Evolutionary conservation across 2,329 filamentous ascomycete genomes (phyloP), one percentile per base, ranked within the genome.

Genomic region (Coniochaeta pulveracea): DNA sequence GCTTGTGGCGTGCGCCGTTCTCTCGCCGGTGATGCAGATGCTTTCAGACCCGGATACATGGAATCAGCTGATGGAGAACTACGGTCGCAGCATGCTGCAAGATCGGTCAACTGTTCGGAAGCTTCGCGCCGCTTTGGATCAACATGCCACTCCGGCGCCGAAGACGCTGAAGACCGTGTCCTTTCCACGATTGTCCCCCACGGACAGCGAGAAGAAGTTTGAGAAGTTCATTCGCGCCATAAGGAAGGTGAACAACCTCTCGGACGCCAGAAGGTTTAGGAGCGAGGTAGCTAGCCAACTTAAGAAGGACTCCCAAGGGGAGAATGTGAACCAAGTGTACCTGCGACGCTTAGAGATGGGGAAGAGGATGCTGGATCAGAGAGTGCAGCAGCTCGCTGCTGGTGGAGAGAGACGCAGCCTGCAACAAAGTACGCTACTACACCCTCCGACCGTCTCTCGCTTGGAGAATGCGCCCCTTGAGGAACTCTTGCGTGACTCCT

Each of bases 51-150:
- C 93, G 2, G 93, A 98, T 59, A 93, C 82, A 7, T 98, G 89
- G 89, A 96, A 98, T 48, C 88, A 95, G 54, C 58, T 94, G 38
- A 85, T 96, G 69, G 89, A 96, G 56, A 88, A 80, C 36, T 85
- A 80, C 56, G 82, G 86, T 12, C 78, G 84, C 32, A 80, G 81
- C 17, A 80, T 93, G 63, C 67, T 98, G 26, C 91, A 96, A 55
- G 93, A 98, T 53, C 76, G 93, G 23, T 96, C 93, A 41, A 95
- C 88, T 0, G 89, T 98, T 24, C 79, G 84, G 36, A 93, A 86
- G 54, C 71, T 98, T 34, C 78, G 91, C 35, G 89, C 86, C 24
- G 91, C 89, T 7, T 64, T 98, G 32, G 91, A 98, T 55, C 78
- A 96, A 52, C 91, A 98, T 63, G 85, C 91, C 3, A 86, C 84